Conservation (phyloP, 1,284 basidiomycete genomes). For the Afroboletus lepidellus region DNA sequence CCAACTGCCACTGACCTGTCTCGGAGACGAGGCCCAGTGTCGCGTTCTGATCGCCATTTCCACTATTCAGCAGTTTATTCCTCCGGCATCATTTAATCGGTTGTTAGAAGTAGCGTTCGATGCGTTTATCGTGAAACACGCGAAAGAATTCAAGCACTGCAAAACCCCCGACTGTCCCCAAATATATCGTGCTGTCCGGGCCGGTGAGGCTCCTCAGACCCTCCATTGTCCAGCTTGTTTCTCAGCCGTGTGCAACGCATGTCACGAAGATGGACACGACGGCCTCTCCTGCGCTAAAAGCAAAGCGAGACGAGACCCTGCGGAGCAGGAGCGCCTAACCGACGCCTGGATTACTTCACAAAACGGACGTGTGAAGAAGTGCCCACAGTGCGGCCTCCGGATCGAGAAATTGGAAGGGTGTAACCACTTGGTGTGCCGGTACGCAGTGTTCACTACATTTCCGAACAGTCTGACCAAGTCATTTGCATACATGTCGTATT, state of each 20-base stretch:
- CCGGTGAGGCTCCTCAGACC: conserved; percentile 28
- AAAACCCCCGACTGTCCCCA: conserved; percentile 57
- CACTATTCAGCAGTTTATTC: conserved; percentile 46
- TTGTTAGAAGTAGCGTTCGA: conserved; percentile 47
- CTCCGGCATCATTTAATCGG: conserved; percentile 41
- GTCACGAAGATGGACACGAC: conserved; percentile 51
- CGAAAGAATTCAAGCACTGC: conserved; percentile 50
- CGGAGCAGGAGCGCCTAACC: conserved; percentile 45
- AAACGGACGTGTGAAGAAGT: conserved; percentile 35
- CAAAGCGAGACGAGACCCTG: conserved; percentile 33
- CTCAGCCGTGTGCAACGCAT: conserved; percentile 22
- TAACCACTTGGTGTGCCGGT: conserved; percentile 52
- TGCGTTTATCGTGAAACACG: conserved; percentile 44
- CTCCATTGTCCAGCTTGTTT: conserved; percentile 53
- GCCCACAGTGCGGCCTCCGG: conserved; percentile 43
- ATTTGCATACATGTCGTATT: not conserved
- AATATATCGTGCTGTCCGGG: conserved; percentile 42
- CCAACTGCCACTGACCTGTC: conserved; percentile 49
- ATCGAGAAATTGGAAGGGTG: conserved; percentile 55
- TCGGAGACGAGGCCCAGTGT: conserved; percentile 50
- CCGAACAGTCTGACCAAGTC: no score
- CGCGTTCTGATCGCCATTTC: conserved; percentile 49
- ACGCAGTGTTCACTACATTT: not conserved
- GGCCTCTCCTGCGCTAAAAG: conserved; percentile 50
- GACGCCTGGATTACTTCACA: conserved; percentile 40